Percentiles rank a stretch among this genome's conserved stretches.
phyloP scores from a whole-genome alignment of 768 basidiomycete genomes.

The Boletus reticuloceps region DNA sequence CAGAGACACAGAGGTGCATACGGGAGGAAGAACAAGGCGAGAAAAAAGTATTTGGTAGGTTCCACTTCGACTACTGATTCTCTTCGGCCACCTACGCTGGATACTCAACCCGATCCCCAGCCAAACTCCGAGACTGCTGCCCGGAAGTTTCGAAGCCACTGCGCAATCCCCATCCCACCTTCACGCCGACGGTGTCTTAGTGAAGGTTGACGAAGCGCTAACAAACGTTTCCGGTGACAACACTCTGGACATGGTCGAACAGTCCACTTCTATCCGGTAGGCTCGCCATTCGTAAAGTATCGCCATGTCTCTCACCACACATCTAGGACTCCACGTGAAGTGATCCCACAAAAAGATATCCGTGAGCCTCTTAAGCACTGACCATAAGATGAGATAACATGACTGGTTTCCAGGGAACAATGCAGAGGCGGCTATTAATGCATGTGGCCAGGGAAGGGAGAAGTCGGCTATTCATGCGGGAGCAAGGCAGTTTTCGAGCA shows the following conservation, averaged over 20 bases:
- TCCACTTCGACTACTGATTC: neutral
- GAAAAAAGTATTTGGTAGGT: neutral
- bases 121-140: neutral
- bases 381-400: too few species aligned
- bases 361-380: conserved; percentile 4
- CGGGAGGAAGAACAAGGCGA: neutral
- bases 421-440: neutral
- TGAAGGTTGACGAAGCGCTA: neutral
- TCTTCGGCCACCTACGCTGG: neutral
- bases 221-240: neutral
- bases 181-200: neutral
- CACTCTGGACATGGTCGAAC: neutral
- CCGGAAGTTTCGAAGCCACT: neutral
- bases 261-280: neutral
- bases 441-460: neutral
- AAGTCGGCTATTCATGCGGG: too few species aligned
- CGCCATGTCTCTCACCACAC: neutral
- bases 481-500: neutral
- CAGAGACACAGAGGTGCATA: conserved; percentile 24
- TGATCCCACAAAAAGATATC: conserved; percentile 37
- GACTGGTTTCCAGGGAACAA: neutral
- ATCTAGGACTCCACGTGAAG: neutral
- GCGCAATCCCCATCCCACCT: neutral
- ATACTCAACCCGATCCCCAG: neutral
- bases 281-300: neutral